Percentiles rank a stretch among this genome's conserved stretches.
Evolutionary conservation across 2,329 filamentous ascomycete species (phyloP).

Genomic region (Penicillium verrucosum): DNA sequence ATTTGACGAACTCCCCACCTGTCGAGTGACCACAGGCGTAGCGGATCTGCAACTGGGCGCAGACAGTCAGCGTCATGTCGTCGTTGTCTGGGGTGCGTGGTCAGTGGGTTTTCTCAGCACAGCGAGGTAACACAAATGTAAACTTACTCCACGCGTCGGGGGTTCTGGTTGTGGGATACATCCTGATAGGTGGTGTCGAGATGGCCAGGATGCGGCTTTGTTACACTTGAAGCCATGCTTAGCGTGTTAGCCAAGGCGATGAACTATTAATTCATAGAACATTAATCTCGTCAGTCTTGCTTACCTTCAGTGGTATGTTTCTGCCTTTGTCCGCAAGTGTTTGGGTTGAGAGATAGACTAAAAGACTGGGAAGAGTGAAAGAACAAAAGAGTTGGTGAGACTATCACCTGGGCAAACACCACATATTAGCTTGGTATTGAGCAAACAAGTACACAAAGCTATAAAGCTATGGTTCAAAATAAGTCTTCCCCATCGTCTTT

Average conservation of each 20-base stretch:
- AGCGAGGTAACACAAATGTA: neutral
- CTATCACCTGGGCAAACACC: neutral
- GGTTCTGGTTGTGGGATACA: neutral
- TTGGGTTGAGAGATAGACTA: neutral
- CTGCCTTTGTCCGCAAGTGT: neutral
- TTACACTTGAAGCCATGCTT: neutral
- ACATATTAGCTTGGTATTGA: neutral
- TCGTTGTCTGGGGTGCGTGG: neutral
- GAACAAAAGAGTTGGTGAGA: neutral
- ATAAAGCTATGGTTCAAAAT: neutral
- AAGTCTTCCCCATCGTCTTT: neutral
- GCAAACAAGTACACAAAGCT: neutral
- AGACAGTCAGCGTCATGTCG: neutral
- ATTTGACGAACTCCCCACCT: constrained; percentile 20
- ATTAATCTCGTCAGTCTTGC: neutral
- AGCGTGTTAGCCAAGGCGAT: neutral
- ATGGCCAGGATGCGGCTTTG: neutral
- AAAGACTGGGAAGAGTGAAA: neutral
- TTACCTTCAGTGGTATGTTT: neutral
- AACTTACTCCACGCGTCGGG: neutral
- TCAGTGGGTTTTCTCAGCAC: neutral
- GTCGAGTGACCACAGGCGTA: constrained; percentile 16
- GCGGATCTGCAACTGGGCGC: constrained; percentile 13
- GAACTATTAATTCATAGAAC: neutral
- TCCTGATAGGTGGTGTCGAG: neutral